phyloP scores from a whole-genome alignment of 495 filamentous ascomycete genomes.

The Aspergillus avenaceus region DNA sequence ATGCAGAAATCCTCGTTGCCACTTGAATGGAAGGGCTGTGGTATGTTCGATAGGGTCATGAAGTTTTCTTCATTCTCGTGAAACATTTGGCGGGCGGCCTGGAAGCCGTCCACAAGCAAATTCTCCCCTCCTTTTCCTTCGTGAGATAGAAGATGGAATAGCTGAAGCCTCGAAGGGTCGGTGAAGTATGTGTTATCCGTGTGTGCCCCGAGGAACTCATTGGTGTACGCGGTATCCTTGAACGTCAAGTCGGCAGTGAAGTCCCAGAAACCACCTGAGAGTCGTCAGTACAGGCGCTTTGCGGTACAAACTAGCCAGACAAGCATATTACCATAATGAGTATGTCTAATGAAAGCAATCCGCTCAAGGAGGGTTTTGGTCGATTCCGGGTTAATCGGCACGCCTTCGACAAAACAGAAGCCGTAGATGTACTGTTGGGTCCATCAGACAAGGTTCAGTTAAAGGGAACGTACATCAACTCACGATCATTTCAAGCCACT shows the following conservation, averaged over 20 bases:
- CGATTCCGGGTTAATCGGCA: slow-evolving; percentile 60
- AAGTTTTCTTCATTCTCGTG: slow-evolving; percentile 46
- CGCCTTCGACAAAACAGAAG: slow-evolving; percentile 65
- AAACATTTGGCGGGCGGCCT: slow-evolving; percentile 55
- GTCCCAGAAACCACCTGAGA: slow-evolving; percentile 79
- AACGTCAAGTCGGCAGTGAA: slow-evolving; percentile 83
- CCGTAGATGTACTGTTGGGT: slow-evolving; percentile 52
- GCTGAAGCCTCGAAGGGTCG: slow-evolving; percentile 82
- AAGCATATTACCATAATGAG: slow-evolving; percentile 68
- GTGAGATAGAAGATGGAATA: slow-evolving; percentile 86
- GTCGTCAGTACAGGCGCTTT: neutral
- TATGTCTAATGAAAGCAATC: slow-evolving; percentile 77
- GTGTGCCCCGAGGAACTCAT: slow-evolving; percentile 67
- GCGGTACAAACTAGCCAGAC: neutral
- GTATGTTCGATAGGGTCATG: slow-evolving; percentile 41
- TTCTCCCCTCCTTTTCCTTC: slow-evolving; percentile 64
- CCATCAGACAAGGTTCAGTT: neutral
- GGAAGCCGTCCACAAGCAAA: slow-evolving; percentile 79
- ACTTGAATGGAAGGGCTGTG: slow-evolving; percentile 71
- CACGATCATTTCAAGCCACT: slow-evolving; percentile 59
- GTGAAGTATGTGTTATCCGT: slow-evolving; percentile 95
- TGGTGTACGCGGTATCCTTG: slow-evolving; percentile 93
- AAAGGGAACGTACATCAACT: slow-evolving; percentile 12
- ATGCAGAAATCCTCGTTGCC: slow-evolving; percentile 82
- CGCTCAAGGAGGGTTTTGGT: slow-evolving; percentile 69